Evolutionary conservation across 2,329 filamentous ascomycete genomes (phyloP), one percentile per base, ranked within the genome.

Genomic region (Colletotrichum shisoi): DNA sequence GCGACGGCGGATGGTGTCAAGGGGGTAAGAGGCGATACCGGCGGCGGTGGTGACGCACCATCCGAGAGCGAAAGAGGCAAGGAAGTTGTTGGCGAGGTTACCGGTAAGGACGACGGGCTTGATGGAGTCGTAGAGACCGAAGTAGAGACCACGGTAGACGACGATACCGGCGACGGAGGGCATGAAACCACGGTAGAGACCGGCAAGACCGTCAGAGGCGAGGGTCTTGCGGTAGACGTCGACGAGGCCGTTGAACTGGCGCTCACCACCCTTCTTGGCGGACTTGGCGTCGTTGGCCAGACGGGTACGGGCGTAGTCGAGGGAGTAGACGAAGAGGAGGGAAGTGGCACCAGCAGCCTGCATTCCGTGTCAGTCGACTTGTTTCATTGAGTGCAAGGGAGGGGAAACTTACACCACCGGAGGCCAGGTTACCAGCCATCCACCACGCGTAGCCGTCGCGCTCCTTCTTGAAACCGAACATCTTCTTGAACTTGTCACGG

Each of bases 71-170:
- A 99, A 99, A 75, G 95, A 99, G 83, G 95, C 95, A 79, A 99
- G 87, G 94, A 99, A 99, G 92, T 94, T 97, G 87, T 94, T 94
- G 86, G 93, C 89, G 77, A 99, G 93, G 82, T 81, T 72, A 82
- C 95, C 95, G 81, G 91, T 89, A 74, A 99, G 93, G 84, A 98
- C 83, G 80, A 98, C 92, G 77, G 95, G 95, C 93, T 99, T 99
- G 89, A 99, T 90, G 77, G 95, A 99, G 87, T 99, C 95, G 93
- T 99, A 99, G 91, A 99, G 91, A 82, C 95, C 95, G 91, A 99
- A 99, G 94, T 99, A 99, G 78, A 99, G 93, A 97, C 95, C 95
- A 93, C 95, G 95, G 93, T 99, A 99, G 86, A 99, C 95, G 79
- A 99, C 84, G 84, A 99, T 99, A 91, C 95, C 95, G 84, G 91